A percentile compares a stretch with the other conserved stretches of the same genome.
phyloP scores from a whole-genome alignment of 345 rosid species.

The Camelina sativa region DNA sequence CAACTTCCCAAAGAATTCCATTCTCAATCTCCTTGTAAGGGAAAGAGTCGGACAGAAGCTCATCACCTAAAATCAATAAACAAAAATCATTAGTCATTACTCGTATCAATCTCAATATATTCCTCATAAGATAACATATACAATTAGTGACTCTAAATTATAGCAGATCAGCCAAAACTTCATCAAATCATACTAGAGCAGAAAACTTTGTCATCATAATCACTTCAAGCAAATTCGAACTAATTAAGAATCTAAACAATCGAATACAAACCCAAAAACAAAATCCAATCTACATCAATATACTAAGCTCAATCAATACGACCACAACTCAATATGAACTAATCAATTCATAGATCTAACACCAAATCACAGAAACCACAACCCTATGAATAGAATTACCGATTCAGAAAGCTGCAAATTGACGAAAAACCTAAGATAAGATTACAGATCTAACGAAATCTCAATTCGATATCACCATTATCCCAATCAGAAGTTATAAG shows the following conservation, averaged over 20 bases:
- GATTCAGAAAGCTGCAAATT: neutral
- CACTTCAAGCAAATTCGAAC: neutral
- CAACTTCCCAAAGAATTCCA: conserved; percentile 88
- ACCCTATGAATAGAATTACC: neutral
- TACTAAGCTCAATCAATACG: neutral
- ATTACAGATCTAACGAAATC: conserved; percentile 33
- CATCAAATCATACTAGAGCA: neutral
- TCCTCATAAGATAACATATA: neutral
- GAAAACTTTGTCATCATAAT: neutral
- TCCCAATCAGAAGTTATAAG: neutral
- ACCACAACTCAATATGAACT: neutral
- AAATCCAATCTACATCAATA: neutral
- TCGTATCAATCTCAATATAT: neutral
- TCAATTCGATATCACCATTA: neutral
- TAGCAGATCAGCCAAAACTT: neutral
- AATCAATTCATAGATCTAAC: conserved; percentile 32
- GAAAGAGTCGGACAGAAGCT: conserved; percentile 96
- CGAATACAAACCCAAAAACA: conserved; percentile 4
- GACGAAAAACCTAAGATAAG: neutral
- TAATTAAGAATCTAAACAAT: neutral
- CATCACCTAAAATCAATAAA: conserved; percentile 59
- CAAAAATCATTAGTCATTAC: neutral
- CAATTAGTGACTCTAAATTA: neutral
- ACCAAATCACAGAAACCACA: neutral
- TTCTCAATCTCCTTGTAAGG: conserved; percentile 79